A percentile compares a stretch with the other conserved stretches of the same genome.
phyloP scores from a whole-genome alignment of 2,329 filamentous ascomycete species.

The Fusarium xyrophilum region DNA sequence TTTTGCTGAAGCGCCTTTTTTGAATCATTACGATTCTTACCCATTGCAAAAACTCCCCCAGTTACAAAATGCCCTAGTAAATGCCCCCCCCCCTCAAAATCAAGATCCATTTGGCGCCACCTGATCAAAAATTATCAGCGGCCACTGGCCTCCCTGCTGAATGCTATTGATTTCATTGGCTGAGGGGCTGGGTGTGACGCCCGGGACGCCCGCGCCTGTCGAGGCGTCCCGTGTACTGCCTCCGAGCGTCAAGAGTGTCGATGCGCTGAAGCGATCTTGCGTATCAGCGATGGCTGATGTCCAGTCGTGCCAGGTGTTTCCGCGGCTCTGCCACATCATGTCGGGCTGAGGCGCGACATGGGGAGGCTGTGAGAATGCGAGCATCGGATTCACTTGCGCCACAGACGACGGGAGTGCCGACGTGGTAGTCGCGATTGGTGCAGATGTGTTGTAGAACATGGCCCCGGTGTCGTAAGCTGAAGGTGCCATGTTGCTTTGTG shows the following conservation, averaged over 20 bases:
- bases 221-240: conserved; percentile 37
- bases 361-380: conserved; percentile 50
- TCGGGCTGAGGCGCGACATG: conserved; percentile 44
- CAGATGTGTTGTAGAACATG: conserved; percentile 42
- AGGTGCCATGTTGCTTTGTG: conserved; percentile 32
- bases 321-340: conserved; percentile 47
- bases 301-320: conserved; percentile 63
- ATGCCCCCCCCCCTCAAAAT: conserved; percentile 31
- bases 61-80: conserved; percentile 23
- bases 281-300: conserved; percentile 58
- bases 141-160: conserved; percentile 43
- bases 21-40: conserved; percentile 4
- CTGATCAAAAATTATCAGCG: conserved; percentile 45
- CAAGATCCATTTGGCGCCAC: conserved; percentile 36
- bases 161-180: conserved; percentile 42
- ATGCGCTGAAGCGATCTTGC: conserved; percentile 58
- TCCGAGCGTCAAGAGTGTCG: conserved; percentile 56
- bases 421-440: conserved; percentile 34
- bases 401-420: conserved; percentile 33
- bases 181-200: conserved; percentile 22
- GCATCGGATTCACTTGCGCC: conserved; percentile 48
- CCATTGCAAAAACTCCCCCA: conserved; percentile 7
- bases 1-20: not conserved
- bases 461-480: conserved; percentile 41
- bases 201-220: conserved; percentile 24